Evolutionary conservation across 495 filamentous ascomycete genomes (phyloP).

Genomic region (Neurospora intermedia): DNA sequence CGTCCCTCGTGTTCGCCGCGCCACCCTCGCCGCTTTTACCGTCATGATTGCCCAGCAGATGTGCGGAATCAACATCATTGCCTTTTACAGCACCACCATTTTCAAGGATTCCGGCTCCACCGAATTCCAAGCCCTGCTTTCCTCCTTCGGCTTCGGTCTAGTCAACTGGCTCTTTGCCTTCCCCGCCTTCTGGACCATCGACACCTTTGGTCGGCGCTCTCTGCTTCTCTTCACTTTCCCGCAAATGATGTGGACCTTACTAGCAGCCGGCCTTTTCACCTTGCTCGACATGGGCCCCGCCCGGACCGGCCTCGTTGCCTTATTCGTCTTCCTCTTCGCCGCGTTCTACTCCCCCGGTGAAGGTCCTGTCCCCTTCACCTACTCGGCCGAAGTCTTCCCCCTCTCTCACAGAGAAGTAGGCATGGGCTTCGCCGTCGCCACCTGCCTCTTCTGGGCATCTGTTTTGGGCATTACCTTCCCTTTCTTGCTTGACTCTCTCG

Average conservation of each 20-base stretch:
- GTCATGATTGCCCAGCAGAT: constrained; percentile 80
- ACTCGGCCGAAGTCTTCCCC: constrained; percentile 70
- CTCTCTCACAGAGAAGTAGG: constrained; percentile 63
- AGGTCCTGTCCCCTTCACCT: constrained; percentile 75
- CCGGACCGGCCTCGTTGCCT: constrained; percentile 52
- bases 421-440: constrained; percentile 65
- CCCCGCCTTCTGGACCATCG: constrained; percentile 76
- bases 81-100: constrained; percentile 75
- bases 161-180: constrained; percentile 79
- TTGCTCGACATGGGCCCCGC: constrained; percentile 41
- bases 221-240: constrained; percentile 80
- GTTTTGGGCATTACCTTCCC: constrained; percentile 58
- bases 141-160: constrained; percentile 69
- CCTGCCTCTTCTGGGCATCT: constrained; percentile 55
- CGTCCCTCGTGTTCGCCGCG: constrained; percentile 50
- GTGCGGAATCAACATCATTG: constrained; percentile 77
- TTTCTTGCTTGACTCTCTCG: constrained; percentile 43
- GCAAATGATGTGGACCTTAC: constrained; percentile 69
- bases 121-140: constrained; percentile 50
- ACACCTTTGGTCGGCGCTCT: constrained; percentile 68
- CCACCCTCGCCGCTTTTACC: constrained; percentile 48
- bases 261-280: constrained; percentile 62
- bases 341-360: constrained; percentile 72
- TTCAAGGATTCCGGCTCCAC: constrained; percentile 53
- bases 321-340: constrained; percentile 62